These are phyloP conservation scores for Helenozyma rhizophorensis DNA, from an alignment of 805 yeast genomes.

Conservation along the genomic window DNA sequence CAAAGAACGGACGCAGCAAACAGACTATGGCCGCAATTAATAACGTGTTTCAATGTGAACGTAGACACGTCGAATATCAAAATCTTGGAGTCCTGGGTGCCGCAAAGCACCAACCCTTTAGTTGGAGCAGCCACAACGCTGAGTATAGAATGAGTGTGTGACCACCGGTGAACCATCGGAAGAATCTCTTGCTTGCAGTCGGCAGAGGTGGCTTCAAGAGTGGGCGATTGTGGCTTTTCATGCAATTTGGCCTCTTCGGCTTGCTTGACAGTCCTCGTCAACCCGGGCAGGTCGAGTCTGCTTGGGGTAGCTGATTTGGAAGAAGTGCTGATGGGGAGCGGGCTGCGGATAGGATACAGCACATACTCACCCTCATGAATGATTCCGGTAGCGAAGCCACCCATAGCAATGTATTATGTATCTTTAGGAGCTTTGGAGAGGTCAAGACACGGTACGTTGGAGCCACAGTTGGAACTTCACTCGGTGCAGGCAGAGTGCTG, in stretches of 20 bases:
- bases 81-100: conserved; percentile 83
- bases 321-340: conserved; percentile 23
- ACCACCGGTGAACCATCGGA: conserved; percentile 62
- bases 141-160: conserved; percentile 64
- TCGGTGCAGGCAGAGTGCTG: no score
- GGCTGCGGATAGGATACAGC: conserved; percentile 21
- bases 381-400: conserved; percentile 13
- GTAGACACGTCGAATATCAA: conserved; percentile 64
- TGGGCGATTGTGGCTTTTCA: no score
- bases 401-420: no score
- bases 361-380: conserved; percentile 35
- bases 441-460: no score
- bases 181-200: conserved; percentile 8
- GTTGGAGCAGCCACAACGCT: conserved; percentile 63
- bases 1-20: conserved; percentile 75
- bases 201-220: no score
- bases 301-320: conserved; percentile 13
- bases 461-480: no score
- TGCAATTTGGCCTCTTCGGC: no score
- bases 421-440: no score
- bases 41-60: conserved; percentile 49
- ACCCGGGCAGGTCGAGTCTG: conserved; percentile 7
- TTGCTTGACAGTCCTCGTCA: no score
- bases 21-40: conserved; percentile 42
- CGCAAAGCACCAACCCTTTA: conserved; percentile 67